Conservation (phyloP, 345 rosid genomes). For the Salix caprea region DNA sequence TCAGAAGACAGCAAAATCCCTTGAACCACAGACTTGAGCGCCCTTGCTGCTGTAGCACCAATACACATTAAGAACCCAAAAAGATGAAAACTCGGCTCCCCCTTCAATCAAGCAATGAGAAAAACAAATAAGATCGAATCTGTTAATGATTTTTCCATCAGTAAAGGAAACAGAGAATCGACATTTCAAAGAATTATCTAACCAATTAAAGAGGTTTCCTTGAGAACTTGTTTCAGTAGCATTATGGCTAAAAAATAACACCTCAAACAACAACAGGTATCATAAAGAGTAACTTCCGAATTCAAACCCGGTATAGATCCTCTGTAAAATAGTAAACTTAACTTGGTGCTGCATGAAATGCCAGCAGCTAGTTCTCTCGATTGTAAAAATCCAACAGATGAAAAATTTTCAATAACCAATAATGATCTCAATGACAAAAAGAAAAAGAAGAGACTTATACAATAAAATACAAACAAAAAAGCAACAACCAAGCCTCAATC, state of each 20-base stretch:
- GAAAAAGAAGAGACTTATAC: not conserved
- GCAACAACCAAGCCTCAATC: not conserved
- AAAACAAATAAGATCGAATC: not conserved
- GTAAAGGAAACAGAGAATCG: not conserved
- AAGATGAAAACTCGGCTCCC: constrained; percentile 48
- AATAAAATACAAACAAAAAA: not conserved
- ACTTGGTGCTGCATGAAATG: not conserved
- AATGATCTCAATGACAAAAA: not conserved
- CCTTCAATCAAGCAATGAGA: constrained; percentile 30
- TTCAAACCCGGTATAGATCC: not conserved
- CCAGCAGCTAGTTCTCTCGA: not conserved
- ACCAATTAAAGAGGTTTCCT: not conserved
- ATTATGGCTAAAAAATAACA: not conserved
- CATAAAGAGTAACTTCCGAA: not conserved
- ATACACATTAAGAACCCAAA: constrained; percentile 42
- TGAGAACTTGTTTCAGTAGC: not conserved
- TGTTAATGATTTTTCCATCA: not conserved
- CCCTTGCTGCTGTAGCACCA: constrained; percentile 48
- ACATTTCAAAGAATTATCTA: not conserved
- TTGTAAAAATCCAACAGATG: not conserved
- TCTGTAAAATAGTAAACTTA: not conserved
- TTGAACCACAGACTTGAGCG: constrained; percentile 45
- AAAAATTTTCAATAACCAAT: not conserved
- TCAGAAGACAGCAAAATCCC: constrained; percentile 48
- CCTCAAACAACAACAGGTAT: not conserved